Evolutionary conservation across 371 early-diverging fungal species (phyloP).

Genomic region (Batrachochytrium dendrobatidis): DNA sequence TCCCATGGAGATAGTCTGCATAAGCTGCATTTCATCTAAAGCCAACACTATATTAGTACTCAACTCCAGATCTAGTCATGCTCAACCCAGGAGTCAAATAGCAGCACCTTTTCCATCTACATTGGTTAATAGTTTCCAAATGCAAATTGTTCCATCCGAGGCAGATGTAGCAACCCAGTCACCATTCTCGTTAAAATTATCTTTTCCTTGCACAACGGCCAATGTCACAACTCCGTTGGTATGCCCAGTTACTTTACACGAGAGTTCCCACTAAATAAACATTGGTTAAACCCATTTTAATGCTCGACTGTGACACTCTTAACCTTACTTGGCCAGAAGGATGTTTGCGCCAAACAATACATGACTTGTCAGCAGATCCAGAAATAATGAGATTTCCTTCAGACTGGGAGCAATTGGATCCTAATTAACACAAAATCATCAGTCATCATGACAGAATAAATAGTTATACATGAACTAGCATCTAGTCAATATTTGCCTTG

Average conservation of each 20-base stretch:
- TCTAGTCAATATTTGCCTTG: conserved; percentile 42
- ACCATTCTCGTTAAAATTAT: conserved; percentile 18
- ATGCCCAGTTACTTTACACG: background rate
- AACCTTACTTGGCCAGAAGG: conserved; percentile 11
- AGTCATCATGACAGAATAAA: no score
- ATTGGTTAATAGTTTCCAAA: conserved; percentile 55
- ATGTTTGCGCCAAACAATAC: conserved; percentile 62
- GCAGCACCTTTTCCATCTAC: conserved; percentile 32
- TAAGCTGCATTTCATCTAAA: conserved; percentile 42
- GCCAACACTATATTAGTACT: background rate
- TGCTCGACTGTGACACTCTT: no score
- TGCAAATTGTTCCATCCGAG: conserved; percentile 68
- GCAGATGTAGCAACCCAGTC: conserved; percentile 70
- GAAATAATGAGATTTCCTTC: conserved; percentile 44
- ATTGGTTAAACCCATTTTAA: no score
- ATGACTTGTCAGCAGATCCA: conserved; percentile 76
- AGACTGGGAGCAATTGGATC: no score
- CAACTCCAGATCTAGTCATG: background rate
- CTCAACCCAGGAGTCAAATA: background rate
- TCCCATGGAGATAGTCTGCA: conserved; percentile 65
- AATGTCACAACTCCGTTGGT: conserved; percentile 28
- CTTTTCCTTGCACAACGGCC: conserved; percentile 49
- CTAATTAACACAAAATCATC: no score
- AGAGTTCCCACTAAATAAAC: background rate
- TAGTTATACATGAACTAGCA: no score